These are phyloP conservation scores for Protomyces arabidopsidicola DNA, from an alignment of 1,139 yeast genomes.

Conservation along the genomic window DNA sequence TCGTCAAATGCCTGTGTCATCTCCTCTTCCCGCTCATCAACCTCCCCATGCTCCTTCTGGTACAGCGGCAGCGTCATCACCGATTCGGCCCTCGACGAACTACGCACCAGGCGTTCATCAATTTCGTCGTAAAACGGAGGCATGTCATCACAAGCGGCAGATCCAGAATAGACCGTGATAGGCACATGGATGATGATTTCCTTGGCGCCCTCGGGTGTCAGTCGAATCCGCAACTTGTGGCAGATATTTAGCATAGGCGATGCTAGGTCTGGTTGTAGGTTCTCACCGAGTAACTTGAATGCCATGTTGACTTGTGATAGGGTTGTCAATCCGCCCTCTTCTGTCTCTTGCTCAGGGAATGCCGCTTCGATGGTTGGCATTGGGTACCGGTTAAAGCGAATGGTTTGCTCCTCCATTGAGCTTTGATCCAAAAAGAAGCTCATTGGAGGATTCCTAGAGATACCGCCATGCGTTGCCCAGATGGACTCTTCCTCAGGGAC, in stretches of 20 bases:
- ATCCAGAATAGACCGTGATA: constrained; percentile 11
- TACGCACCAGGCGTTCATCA: not conserved
- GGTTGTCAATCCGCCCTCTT: not conserved
- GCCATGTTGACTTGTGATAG: constrained; percentile 10
- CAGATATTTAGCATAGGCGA: constrained; percentile 14
- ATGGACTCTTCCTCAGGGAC: not conserved
- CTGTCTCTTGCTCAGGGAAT: constrained; percentile 5
- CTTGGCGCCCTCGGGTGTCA: constrained; percentile 14
- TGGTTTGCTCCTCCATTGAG: not conserved
- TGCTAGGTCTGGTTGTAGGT: constrained; percentile 7
- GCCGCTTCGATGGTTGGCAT: constrained; percentile 22
- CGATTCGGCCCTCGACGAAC: constrained; percentile 12
- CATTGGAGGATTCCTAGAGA: not conserved
- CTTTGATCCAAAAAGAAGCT: not conserved
- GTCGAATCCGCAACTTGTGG: constrained; percentile 20
- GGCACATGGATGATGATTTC: constrained; percentile 22
- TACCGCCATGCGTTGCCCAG: not conserved
- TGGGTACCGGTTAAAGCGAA: constrained; percentile 3
- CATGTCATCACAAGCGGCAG: constrained; percentile 21
- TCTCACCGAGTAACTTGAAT: constrained; percentile 7
- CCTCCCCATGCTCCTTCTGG: not conserved
- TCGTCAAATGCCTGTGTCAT: not conserved
- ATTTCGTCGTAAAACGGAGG: constrained; percentile 27
- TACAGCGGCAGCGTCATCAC: constrained; percentile 23
- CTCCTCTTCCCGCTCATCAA: not conserved